These are phyloP conservation scores for Microsporum canis DNA, from an alignment of 2,329 filamentous ascomycete genomes.

Conservation along the genomic window DNA sequence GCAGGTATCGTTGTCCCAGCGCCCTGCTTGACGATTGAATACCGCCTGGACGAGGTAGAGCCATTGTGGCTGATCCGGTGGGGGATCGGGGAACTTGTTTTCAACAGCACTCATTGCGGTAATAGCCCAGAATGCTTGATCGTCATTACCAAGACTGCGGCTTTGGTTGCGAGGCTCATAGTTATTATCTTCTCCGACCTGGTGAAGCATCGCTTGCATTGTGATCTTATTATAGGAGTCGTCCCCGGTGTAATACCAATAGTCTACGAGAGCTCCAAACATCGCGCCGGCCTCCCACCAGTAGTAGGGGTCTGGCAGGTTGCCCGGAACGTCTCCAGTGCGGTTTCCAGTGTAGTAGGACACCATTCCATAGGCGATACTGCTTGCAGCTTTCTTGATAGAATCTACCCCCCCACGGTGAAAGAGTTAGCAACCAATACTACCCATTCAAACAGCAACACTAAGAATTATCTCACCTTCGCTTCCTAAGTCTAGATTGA, in stretches of 20 bases:
- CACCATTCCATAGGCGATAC: slow-evolving; percentile 24
- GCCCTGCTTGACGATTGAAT: slow-evolving; percentile 62
- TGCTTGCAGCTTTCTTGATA: slow-evolving; percentile 26
- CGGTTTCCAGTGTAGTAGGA: slow-evolving; percentile 27
- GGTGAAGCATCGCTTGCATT: slow-evolving; percentile 58
- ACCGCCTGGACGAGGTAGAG: slow-evolving; percentile 66
- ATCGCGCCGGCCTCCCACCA: slow-evolving; percentile 32
- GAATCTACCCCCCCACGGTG: slow-evolving; percentile 21
- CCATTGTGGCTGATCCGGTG: slow-evolving; percentile 55
- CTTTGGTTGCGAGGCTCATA: slow-evolving; percentile 58
- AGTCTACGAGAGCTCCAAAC: slow-evolving; percentile 54
- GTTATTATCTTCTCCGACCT: slow-evolving; percentile 60
- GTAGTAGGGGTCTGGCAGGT: slow-evolving; percentile 26
- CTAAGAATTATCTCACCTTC: slow-evolving; percentile 12
- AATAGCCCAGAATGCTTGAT: slow-evolving; percentile 74
- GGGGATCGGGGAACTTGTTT: slow-evolving; percentile 60
- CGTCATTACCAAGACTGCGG: slow-evolving; percentile 41
- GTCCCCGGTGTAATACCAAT: slow-evolving; percentile 71
- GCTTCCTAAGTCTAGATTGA: slow-evolving; percentile 19
- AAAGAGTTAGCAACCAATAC: neutral
- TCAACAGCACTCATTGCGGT: slow-evolving; percentile 69
- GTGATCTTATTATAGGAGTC: slow-evolving; percentile 57
- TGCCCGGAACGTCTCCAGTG: slow-evolving; percentile 23
- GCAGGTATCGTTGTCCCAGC: slow-evolving; percentile 59
- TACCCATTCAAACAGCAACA: neutral